A percentile compares a stretch with the other conserved stretches of the same genome.
Conservation (phyloP, 2,329 filamentous ascomycete species). For the Pyrenophora graminea region DNA sequence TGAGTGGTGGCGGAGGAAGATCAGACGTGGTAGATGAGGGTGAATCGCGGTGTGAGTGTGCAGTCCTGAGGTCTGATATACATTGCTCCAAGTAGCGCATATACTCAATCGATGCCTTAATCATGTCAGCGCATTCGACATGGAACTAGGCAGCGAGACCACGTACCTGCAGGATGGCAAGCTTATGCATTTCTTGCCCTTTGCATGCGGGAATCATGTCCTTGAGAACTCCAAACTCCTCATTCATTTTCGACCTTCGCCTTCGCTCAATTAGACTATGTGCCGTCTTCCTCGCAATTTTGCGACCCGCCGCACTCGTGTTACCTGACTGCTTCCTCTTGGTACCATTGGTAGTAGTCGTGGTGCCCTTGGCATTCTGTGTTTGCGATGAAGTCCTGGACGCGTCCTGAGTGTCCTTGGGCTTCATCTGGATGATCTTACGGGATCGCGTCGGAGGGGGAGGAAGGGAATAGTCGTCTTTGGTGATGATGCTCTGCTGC, state of each 20-base stretch:
- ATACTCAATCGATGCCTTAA: slow-evolving; percentile 91
- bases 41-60: slow-evolving; percentile 34
- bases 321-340: slow-evolving; percentile 74
- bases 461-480: slow-evolving; percentile 76
- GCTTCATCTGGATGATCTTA: slow-evolving; percentile 99
- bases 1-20: slow-evolving; percentile 24
- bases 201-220: slow-evolving; percentile 93
- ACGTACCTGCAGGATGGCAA: slow-evolving; percentile 85
- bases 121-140: slow-evolving; percentile 1
- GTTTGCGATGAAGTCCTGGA: slow-evolving; percentile 27
- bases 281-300: slow-evolving; percentile 93
- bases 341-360: slow-evolving; percentile 43
- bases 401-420: slow-evolving; percentile 44
- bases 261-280: slow-evolving; percentile 93
- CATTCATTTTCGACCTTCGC: slow-evolving; percentile 95
- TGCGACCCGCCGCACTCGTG: slow-evolving; percentile 84
- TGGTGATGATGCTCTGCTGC: slow-evolving; percentile 50
- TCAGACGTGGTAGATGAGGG: slow-evolving; percentile 34
- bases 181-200: slow-evolving; percentile 96
- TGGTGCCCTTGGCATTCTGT: slow-evolving; percentile 26
- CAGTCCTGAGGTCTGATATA: slow-evolving; percentile 72
- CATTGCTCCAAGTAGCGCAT: slow-evolving; percentile 92
- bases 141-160: too few relatives aligned
- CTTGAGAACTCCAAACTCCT: slow-evolving; percentile 92
- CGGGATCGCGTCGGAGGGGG: slow-evolving; percentile 89